These are phyloP conservation scores for Pseudopyrenochaeta lycopersici DNA, from an alignment of 2,329 filamentous ascomycete species.

Conservation along the genomic window DNA sequence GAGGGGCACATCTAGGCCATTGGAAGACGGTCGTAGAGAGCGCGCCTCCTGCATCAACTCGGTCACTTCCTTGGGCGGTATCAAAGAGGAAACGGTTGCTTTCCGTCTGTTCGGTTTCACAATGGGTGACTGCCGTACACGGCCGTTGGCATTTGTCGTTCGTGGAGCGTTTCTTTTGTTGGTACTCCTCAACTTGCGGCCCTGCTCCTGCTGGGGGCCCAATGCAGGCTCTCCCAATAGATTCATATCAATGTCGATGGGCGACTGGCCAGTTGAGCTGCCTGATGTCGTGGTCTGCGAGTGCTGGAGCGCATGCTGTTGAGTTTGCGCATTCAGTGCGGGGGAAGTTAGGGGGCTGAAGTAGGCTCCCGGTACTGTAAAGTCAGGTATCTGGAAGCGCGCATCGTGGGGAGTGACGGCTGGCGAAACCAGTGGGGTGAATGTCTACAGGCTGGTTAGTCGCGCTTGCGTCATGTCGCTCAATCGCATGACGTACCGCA, in stretches of 20 bases:
- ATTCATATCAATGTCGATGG: constrained; percentile 57
- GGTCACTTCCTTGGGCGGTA: constrained; percentile 57
- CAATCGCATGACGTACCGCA: constrained; percentile 59
- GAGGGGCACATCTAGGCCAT: constrained; percentile 29
- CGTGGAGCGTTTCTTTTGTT: constrained; percentile 63
- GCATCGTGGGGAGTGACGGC: constrained; percentile 81
- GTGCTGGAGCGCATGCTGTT: constrained; percentile 39
- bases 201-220: constrained; percentile 52
- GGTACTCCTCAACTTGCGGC: constrained; percentile 41
- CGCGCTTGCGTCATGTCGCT: constrained; percentile 2
- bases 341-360: constrained; percentile 87
- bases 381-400: constrained; percentile 68
- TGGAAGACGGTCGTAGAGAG: constrained; percentile 30
- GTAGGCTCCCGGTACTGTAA: constrained; percentile 73
- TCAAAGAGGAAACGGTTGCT: constrained; percentile 52
- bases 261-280: constrained; percentile 59
- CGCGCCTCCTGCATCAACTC: constrained; percentile 50
- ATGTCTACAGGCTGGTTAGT: constrained; percentile 67
- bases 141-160: constrained; percentile 52
- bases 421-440: constrained; percentile 84
- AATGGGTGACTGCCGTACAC: constrained; percentile 75
- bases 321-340: constrained; percentile 75
- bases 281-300: constrained; percentile 58
- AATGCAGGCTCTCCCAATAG: constrained; percentile 50
- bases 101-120: constrained; percentile 68